Percentiles rank a stretch among this genome's conserved stretches.
These are phyloP conservation scores for Sarcodon aspratus DNA, from an alignment of 768 basidiomycete genomes.

Conservation along the genomic window DNA sequence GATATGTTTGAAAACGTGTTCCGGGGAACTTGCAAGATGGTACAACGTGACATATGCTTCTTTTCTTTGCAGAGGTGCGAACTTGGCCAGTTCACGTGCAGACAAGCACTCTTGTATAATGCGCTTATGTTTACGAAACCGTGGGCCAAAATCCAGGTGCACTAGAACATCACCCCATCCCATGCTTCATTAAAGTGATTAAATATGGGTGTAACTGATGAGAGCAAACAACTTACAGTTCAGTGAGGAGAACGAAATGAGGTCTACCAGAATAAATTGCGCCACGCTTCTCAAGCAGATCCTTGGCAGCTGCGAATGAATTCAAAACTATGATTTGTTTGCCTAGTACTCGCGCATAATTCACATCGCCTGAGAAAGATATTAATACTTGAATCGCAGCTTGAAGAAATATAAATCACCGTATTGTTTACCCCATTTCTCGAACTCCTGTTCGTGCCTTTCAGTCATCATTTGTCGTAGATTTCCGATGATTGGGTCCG, in stretches of 20 bases:
- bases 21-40: slow-evolving; percentile 1
- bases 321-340: slow-evolving; percentile 13
- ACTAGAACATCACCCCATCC: slow-evolving; percentile 1
- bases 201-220: not conserved
- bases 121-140: slow-evolving; percentile 3
- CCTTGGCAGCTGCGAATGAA: slow-evolving; percentile 11
- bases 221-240: not conserved
- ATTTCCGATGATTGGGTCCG: not conserved
- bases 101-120: slow-evolving; percentile 6
- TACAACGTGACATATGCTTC: not conserved
- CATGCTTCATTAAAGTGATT: not conserved
- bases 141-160: not conserved
- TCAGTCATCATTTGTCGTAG: not conserved
- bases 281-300: slow-evolving; percentile 15
- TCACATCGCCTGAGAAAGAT: slow-evolving; percentile 11
- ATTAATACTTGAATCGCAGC: not conserved
- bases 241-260: not conserved
- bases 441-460: not conserved
- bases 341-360: slow-evolving; percentile 10
- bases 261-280: slow-evolving; percentile 14
- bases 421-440: not conserved
- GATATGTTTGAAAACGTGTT: slow-evolving; percentile 2
- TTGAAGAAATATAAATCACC: not conserved
- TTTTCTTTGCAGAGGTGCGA: slow-evolving; percentile 2
- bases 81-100: slow-evolving; percentile 1